phyloP scores from a whole-genome alignment of 495 filamentous ascomycete genomes.

The Trichoderma erinaceum region DNA sequence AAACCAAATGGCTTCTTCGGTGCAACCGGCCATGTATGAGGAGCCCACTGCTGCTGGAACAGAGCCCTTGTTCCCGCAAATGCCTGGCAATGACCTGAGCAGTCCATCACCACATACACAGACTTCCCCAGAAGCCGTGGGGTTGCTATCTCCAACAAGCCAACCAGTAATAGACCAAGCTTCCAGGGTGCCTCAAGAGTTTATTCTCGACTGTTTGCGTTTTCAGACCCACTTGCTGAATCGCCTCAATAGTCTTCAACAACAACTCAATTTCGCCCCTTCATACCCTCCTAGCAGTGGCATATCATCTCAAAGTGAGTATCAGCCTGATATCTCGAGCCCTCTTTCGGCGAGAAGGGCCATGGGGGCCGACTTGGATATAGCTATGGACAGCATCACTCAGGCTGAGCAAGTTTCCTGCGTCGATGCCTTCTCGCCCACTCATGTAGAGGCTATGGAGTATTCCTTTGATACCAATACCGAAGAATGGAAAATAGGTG shows the following conservation, averaged over 20 bases:
- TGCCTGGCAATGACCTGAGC: background rate
- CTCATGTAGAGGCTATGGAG: background rate
- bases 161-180: background rate
- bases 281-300: background rate
- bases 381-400: background rate
- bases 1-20: background rate
- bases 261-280: background rate
- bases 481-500: constrained; percentile 10
- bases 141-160: background rate
- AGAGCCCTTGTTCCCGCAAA: background rate
- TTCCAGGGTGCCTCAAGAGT: background rate
- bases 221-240: constrained; percentile 10
- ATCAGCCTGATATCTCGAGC: too few species aligned
- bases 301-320: background rate
- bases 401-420: constrained; percentile 4
- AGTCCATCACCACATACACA: background rate
- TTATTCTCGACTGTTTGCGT: constrained; percentile 15
- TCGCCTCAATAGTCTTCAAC: constrained; percentile 11
- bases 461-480: background rate
- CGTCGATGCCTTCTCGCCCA: background rate
- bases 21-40: background rate
- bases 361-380: background rate
- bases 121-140: background rate
- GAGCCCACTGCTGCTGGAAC: background rate
- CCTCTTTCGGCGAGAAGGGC: background rate